Evolutionary conservation across 2,329 filamentous ascomycete species (phyloP), one percentile per base, ranked within the genome.

Genomic region (Talaromyces sp.): DNA sequence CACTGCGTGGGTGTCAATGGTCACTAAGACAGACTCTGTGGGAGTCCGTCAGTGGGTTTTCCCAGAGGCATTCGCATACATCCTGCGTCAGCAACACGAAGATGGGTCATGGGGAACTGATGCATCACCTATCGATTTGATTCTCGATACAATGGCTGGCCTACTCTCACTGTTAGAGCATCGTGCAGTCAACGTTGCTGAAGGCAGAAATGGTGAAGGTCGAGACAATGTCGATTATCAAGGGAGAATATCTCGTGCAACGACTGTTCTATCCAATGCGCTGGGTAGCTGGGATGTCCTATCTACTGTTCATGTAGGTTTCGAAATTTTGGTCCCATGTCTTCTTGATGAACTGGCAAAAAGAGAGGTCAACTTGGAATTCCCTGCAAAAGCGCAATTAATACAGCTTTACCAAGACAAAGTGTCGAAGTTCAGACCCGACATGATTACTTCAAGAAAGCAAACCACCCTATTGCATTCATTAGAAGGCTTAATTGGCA

Each of bases 241-340:
- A n/a, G n/a, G n/a, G n/a, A 45, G 39, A 7, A 14, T 41, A 16
- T 41, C 39, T 19, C 41, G 19, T 45, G 41, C 41, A 45, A 45
- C 16, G 3, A 19, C 16, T 19, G 2, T 8, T 2, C 41, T 45
- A 16, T 19, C 14, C 16, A 19, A n/a, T 5, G 16, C 74, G 73
- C 56, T 65, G 66, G 2, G 60, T 66, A 39, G 68, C 24, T 76
- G 73, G 74, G 67, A 76, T 63, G 73, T 77, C n/a, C n/a, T n/a
- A n/a, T n/a, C n/a, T n/a, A n/a, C n/a, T 1, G 66, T 68, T 2
- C 71, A 75, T n/a, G 72, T 76, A 3, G 76, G 76, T 4, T 75
- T 78, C 57, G 76, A 79, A 60, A 71, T 78, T 24, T 67, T 76
- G 9, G 68, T 78, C 16, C 71, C 74, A n/a, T 69, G 70, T 13